A percentile compares a stretch with the other conserved stretches of the same genome.
Evolutionary conservation across 192 early-diverging fungal species (phyloP).

Genomic region (Coemansia sp.): DNA sequence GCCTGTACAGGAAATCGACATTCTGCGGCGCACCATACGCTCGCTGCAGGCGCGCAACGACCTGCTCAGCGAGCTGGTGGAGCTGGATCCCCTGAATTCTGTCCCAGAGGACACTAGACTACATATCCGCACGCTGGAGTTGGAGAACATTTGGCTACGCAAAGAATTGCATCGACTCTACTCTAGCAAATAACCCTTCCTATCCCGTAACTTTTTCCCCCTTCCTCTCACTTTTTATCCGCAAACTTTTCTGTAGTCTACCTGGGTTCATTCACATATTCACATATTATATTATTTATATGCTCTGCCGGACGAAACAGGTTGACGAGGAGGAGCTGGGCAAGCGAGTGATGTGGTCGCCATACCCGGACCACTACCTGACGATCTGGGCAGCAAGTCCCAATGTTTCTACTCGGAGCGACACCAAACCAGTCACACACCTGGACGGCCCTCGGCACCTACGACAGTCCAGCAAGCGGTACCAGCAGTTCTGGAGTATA

Average conservation of each 20-base stretch:
- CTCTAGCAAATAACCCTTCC: neutral
- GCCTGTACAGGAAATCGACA: conserved; percentile 17
- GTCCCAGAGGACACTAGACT: conserved; percentile 26
- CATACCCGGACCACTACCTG: conserved; percentile 47
- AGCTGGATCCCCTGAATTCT: conserved; percentile 16
- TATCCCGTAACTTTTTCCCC: neutral
- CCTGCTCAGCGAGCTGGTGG: conserved; percentile 31
- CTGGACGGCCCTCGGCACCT: conserved; percentile 8
- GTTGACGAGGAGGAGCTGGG: neutral
- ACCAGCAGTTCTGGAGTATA: conserved; percentile 36
- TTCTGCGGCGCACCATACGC: conserved; percentile 23
- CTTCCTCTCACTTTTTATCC: neutral
- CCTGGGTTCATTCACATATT: neutral
- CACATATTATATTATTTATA: neutral
- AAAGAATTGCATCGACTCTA: conserved; percentile 15
- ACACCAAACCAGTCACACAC: neutral
- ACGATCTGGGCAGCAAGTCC: conserved; percentile 40
- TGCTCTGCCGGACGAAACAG: neutral
- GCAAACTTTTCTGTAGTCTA: conserved; percentile 1
- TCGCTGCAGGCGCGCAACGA: conserved; percentile 39
- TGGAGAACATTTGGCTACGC: conserved; percentile 48
- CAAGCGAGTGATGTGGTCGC: conserved; percentile 38
- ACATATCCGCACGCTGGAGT: conserved; percentile 47
- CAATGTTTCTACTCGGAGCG: neutral
- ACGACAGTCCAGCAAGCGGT: neutral